phyloP scores from a whole-genome alignment of 306 rosid species.

The Alnus glutinosa region DNA sequence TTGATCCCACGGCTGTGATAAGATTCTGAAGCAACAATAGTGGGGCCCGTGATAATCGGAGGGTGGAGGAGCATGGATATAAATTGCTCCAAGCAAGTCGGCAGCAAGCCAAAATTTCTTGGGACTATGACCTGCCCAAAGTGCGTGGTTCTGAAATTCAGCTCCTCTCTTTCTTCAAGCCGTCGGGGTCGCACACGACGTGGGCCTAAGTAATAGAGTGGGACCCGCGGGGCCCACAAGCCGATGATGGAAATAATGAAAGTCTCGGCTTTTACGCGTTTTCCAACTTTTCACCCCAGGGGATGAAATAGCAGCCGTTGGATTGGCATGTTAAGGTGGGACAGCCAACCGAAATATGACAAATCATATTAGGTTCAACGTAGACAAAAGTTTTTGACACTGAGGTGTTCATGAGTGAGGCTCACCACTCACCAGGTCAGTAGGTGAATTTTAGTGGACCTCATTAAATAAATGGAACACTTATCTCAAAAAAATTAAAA shows the following conservation, averaged over 20 bases:
- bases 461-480: no score
- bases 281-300: not conserved
- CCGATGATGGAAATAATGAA: conserved; percentile 3
- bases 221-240: conserved; percentile 15
- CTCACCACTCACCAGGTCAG: no score
- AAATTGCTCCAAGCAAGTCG: not conserved
- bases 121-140: conserved; percentile 19
- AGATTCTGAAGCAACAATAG: not conserved
- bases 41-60: not conserved
- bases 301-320: not conserved
- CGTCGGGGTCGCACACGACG: conserved; percentile 1
- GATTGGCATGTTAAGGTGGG: not conserved
- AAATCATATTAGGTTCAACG: not conserved
- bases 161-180: not conserved
- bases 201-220: conserved; percentile 6
- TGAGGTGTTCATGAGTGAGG: not conserved
- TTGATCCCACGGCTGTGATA: conserved; percentile 3
- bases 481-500: no score
- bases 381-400: not conserved
- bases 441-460: no score
- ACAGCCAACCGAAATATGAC: not conserved
- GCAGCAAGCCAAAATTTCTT: not conserved
- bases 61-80: not conserved
- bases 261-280: not conserved
- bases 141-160: conserved; percentile 25